Conservation (phyloP, 2,329 filamentous ascomycete species). For the Dryadomyces quercivorus region DNA sequence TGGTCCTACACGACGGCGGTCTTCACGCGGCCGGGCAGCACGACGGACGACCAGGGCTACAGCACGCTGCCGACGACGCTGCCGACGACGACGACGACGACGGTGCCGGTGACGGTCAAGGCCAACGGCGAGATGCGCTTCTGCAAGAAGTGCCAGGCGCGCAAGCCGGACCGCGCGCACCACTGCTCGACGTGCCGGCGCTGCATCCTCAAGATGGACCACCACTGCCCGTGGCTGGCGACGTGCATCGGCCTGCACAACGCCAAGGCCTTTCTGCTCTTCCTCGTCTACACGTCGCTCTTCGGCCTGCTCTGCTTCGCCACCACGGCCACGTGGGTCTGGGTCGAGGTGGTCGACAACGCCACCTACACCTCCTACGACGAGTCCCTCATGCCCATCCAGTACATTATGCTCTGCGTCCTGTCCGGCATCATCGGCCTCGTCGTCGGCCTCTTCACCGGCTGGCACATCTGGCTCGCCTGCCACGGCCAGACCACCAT, state of each 20-base stretch:
- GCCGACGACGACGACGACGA: constrained; percentile 33
- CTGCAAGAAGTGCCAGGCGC: constrained; percentile 94
- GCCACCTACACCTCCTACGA: constrained; percentile 41
- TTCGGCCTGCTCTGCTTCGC: constrained; percentile 76
- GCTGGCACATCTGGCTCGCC: constrained; percentile 81
- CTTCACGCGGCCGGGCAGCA: constrained; percentile 77
- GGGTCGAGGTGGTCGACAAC: constrained; percentile 65
- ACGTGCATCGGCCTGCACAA: constrained; percentile 90
- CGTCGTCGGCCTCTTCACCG: constrained; percentile 78
- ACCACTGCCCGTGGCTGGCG: constrained; percentile 96
- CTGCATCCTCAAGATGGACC: constrained; percentile 98
- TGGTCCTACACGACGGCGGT: constrained; percentile 87
- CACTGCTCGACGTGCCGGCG: constrained; percentile 92
- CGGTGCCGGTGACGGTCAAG: constrained; percentile 64
- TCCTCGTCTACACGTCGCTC: constrained; percentile 76
- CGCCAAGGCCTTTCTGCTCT: constrained; percentile 90
- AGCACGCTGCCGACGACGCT: constrained; percentile 57
- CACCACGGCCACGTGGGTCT: constrained; percentile 73
- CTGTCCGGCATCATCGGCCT: constrained; percentile 83
- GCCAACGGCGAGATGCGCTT: constrained; percentile 75
- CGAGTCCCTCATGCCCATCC: constrained; percentile 73
- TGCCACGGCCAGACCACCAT: constrained; percentile 80
- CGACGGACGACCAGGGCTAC: constrained; percentile 56
- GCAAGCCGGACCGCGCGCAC: constrained; percentile 91
- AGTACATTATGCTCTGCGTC: constrained; percentile 80